These are phyloP conservation scores for Tilletia caries DNA, from an alignment of 1,284 basidiomycete species.

Conservation along the genomic window DNA sequence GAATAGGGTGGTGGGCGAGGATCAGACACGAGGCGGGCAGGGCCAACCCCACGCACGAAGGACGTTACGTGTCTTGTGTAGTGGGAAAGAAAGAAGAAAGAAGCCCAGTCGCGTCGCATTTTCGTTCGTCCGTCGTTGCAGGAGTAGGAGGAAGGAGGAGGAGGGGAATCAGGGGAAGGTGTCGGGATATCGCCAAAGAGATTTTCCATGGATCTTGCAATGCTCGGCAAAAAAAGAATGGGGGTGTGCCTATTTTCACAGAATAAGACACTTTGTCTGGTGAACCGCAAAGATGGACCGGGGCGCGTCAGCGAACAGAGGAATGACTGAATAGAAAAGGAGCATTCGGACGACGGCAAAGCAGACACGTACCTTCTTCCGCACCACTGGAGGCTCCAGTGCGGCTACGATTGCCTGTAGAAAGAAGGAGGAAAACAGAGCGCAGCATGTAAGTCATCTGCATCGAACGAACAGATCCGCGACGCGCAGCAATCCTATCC, in stretches of 20 bases:
- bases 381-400: constrained; percentile 88
- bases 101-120: no score
- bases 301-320: neutral
- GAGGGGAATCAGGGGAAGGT: no score
- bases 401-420: constrained; percentile 92
- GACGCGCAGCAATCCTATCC: neutral
- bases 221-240: no score
- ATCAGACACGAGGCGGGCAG: constrained; percentile 3
- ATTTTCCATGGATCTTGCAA: no score
- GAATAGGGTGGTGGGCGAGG: neutral
- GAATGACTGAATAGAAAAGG: neutral
- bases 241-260: constrained; percentile 60
- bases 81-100: no score
- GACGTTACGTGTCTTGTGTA: no score
- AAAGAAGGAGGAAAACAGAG: constrained; percentile 19
- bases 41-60: no score
- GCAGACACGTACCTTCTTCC: constrained; percentile 61
- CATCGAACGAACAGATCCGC: neutral
- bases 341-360: no score
- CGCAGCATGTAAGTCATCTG: neutral
- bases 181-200: no score
- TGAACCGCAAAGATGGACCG: neutral
- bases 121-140: no score
- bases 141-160: no score
- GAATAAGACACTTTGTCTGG: constrained; percentile 72